Percentiles rank a stretch among this genome's conserved stretches.
These are phyloP conservation scores for Paradendryphiella salina DNA, from an alignment of 2,329 filamentous ascomycete genomes.

Conservation along the genomic window DNA sequence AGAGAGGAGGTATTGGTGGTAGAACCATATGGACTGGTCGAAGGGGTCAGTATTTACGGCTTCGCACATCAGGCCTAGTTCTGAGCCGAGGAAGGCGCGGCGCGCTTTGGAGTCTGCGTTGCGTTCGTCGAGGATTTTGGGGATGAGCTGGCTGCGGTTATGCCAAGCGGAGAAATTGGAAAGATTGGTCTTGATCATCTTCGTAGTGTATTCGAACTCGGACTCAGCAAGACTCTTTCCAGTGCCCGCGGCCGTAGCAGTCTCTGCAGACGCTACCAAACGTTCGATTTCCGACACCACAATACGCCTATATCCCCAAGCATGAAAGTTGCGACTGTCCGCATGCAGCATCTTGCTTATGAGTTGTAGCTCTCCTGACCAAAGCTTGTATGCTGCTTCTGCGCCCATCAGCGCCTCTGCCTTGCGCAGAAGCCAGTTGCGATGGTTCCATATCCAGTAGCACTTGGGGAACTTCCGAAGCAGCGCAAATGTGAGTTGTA, in stretches of 20 bases:
- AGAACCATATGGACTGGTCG: slow-evolving; percentile 96
- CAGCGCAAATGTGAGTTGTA: slow-evolving; percentile 81
- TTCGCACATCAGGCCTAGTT: slow-evolving; percentile 74
- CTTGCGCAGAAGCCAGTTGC: slow-evolving; percentile 79
- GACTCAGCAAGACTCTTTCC: slow-evolving; percentile 67
- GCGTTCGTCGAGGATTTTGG: slow-evolving; percentile 72
- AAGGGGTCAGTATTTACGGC: slow-evolving; percentile 88
- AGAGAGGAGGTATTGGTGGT: slow-evolving; percentile 84
- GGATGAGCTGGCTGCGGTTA: slow-evolving; percentile 80
- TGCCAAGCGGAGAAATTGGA: slow-evolving; percentile 99
- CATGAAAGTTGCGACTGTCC: slow-evolving; percentile 92
- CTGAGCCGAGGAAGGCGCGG: slow-evolving; percentile 71
- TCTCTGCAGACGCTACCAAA: slow-evolving; percentile 22
- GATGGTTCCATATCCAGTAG: slow-evolving; percentile 99
- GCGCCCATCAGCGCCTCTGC: slow-evolving; percentile 66
- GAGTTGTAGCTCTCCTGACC: slow-evolving; percentile 81
- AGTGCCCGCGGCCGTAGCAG: background rate
- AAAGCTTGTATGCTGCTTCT: slow-evolving; percentile 65
- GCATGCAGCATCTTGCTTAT: slow-evolving; percentile 84
- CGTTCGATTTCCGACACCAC: slow-evolving; percentile 78
- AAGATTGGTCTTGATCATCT: slow-evolving; percentile 81
- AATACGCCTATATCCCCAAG: slow-evolving; percentile 86
- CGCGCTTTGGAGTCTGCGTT: slow-evolving; percentile 65
- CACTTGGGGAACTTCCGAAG: slow-evolving; percentile 89
- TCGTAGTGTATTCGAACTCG: slow-evolving; percentile 88